These are phyloP conservation scores for Collybia mongolica DNA, from an alignment of 768 basidiomycete genomes.

Conservation along the genomic window DNA sequence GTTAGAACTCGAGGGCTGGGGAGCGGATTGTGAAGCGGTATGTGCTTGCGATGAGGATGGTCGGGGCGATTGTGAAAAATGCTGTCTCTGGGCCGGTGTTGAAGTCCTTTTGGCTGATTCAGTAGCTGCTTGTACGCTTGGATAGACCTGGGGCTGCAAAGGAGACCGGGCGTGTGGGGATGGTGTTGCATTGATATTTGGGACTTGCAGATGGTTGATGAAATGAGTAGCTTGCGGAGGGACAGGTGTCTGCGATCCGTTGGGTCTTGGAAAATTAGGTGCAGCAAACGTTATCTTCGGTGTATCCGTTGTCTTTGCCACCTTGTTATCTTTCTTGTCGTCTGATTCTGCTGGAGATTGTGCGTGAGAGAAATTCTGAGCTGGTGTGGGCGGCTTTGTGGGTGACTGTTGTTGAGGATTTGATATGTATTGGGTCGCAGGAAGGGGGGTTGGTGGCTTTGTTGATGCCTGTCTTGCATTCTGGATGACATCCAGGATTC, in stretches of 20 bases:
- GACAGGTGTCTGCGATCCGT: slow-evolving; percentile 33
- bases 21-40: slow-evolving; percentile 1
- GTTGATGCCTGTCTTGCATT: slow-evolving; percentile 21
- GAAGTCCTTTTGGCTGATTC: slow-evolving; percentile 31
- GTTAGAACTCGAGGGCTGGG: not conserved
- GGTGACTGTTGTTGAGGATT: too few species aligned
- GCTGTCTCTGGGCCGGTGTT: slow-evolving; percentile 31
- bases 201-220: slow-evolving; percentile 28
- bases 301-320: slow-evolving; percentile 15
- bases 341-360: slow-evolving; percentile 28
- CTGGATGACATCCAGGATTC: slow-evolving; percentile 52
- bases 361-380: slow-evolving; percentile 20
- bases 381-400: too few species aligned
- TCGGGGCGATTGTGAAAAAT: slow-evolving; percentile 16
- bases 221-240: slow-evolving; percentile 28
- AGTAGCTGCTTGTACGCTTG: slow-evolving; percentile 31
- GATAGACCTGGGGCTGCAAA: slow-evolving; percentile 38
- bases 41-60: slow-evolving; percentile 20
- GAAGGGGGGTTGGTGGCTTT: slow-evolving; percentile 20
- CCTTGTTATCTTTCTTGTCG: slow-evolving; percentile 25
- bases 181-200: slow-evolving; percentile 20
- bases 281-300: slow-evolving; percentile 25
- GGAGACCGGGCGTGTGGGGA: slow-evolving; percentile 18
- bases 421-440: slow-evolving; percentile 9
- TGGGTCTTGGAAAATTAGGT: slow-evolving; percentile 22